Percentiles rank a stretch among this genome's conserved stretches.
Conservation (phyloP, 768 basidiomycete genomes). For the Amanita pseudoporphyria region DNA sequence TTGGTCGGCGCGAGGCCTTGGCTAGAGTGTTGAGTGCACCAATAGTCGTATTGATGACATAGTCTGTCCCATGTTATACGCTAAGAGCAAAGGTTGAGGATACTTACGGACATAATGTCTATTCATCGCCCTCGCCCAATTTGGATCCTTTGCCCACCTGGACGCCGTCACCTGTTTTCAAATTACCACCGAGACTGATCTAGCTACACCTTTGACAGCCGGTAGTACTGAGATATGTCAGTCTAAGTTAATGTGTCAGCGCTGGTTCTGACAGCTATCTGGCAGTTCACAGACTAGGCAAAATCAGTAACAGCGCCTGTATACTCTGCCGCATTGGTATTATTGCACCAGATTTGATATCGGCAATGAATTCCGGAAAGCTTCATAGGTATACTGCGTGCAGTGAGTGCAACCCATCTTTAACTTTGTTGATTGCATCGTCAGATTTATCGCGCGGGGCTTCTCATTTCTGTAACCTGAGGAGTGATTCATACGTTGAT, state of each 20-base stretch:
- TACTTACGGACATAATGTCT: conserved; percentile 56
- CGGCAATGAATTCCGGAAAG: conserved; percentile 77
- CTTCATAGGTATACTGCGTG: conserved; percentile 66
- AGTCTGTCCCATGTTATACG: conserved; percentile 34
- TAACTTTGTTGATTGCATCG: too few relatives aligned
- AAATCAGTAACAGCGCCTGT: conserved; percentile 56
- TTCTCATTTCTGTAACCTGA: too few relatives aligned
- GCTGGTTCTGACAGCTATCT: neutral
- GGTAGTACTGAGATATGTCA: conserved; percentile 59
- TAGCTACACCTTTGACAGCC: conserved; percentile 58
- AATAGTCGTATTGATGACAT: conserved; percentile 61
- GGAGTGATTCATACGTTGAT: too few relatives aligned
- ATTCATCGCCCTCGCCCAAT: conserved; percentile 44
- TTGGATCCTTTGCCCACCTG: conserved; percentile 44
- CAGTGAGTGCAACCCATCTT: conserved; percentile 57
- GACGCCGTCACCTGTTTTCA: conserved; percentile 85
- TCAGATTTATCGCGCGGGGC: too few relatives aligned
- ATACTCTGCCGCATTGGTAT: conserved; percentile 35
- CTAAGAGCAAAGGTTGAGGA: neutral
- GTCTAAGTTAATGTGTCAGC: conserved; percentile 32
- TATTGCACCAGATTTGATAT: conserved; percentile 57
- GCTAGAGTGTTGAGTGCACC: conserved; percentile 55
- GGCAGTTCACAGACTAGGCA: conserved; percentile 35
- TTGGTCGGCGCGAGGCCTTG: conserved; percentile 46
- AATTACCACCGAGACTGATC: conserved; percentile 69